Conservation (phyloP, 352 stramenopile genomes). For the Pythium insidiosum region DNA sequence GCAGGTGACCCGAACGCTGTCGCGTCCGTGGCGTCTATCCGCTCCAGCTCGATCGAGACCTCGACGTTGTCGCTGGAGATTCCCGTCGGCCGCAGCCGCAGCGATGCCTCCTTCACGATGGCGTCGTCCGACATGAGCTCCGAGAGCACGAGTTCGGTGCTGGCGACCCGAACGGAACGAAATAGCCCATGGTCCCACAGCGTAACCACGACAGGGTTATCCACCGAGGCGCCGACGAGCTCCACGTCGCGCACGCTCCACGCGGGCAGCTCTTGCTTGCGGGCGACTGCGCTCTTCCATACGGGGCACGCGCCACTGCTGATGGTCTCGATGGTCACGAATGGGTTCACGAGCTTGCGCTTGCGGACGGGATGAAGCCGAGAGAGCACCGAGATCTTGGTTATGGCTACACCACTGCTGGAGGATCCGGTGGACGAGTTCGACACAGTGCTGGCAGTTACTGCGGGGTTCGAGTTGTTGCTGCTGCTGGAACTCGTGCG, state of each 20-base stretch:
- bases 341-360: constrained; percentile 21
- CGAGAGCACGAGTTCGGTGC: constrained; percentile 15
- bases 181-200: constrained; percentile 65
- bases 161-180: constrained; percentile 47
- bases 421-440: not conserved
- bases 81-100: too few species aligned
- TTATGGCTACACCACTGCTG: constrained; percentile 3
- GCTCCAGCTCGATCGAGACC: too few species aligned
- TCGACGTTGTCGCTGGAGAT: too few species aligned
- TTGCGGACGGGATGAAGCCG: constrained; percentile 14
- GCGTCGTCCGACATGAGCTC: too few species aligned
- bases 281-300: constrained; percentile 15
- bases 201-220: constrained; percentile 32
- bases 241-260: constrained; percentile 16
- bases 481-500: not conserved
- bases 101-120: too few species aligned
- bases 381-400: constrained; percentile 9
- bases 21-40: too few species aligned
- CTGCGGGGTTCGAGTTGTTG: not conserved
- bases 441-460: not conserved
- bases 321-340: constrained; percentile 12
- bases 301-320: constrained; percentile 1
- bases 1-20: too few species aligned
- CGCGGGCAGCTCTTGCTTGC: constrained; percentile 8
- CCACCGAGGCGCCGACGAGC: constrained; percentile 21